Evolutionary conservation across 208 protist species (phyloP).

Genomic region (Leishmania aethiopica): DNA sequence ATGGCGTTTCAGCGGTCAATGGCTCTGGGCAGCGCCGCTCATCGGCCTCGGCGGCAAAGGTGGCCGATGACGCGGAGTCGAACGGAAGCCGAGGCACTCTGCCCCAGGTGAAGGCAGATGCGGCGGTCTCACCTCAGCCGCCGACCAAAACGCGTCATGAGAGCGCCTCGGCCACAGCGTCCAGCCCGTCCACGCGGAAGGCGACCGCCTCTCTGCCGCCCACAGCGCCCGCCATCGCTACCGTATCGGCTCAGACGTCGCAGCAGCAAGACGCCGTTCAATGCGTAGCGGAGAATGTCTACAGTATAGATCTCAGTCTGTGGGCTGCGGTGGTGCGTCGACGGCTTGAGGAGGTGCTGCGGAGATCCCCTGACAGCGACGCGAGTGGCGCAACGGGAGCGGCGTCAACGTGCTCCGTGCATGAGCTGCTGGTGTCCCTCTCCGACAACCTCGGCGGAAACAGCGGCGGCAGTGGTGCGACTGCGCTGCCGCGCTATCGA

Average conservation of each 20-base stretch:
- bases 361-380: neutral
- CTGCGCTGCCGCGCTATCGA: neutral
- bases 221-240: neutral
- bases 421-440: conserved; percentile 9
- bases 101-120: neutral
- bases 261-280: neutral
- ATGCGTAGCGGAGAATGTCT: conserved; percentile 21
- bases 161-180: neutral
- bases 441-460: neutral
- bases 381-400: conserved; percentile 2
- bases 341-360: neutral
- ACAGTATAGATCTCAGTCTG: conserved; percentile 13
- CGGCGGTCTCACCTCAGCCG: too few relatives aligned
- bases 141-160: neutral
- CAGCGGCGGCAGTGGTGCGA: neutral
- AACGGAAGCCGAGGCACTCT: neutral
- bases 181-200: neutral
- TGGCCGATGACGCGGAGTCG: neutral
- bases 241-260: neutral
- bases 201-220: neutral
- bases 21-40: neutral
- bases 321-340: conserved; percentile 14
- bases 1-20: neutral
- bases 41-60: neutral
- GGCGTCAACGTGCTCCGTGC: neutral